Percentiles rank a stretch among this genome's conserved stretches.
Conservation (phyloP, 768 basidiomycete species). For the Chalciporus pseudorubinellus region DNA sequence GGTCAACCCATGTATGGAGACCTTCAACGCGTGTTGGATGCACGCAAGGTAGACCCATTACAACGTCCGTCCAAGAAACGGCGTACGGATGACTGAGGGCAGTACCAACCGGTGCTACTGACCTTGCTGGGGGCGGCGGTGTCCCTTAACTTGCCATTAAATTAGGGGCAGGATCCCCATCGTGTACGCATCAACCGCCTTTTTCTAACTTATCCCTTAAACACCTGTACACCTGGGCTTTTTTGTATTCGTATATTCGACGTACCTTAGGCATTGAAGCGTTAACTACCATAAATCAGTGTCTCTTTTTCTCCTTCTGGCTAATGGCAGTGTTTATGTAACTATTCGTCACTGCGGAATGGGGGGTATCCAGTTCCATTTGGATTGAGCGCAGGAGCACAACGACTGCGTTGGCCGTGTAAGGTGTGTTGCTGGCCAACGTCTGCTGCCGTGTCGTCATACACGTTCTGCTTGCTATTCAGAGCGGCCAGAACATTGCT, state of each 20-base stretch:
- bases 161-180: background rate
- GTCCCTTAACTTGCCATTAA: background rate
- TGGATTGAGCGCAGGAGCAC: conserved; percentile 38
- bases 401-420: conserved; percentile 39
- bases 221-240: background rate
- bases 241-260: conserved; percentile 1
- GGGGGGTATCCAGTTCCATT: conserved; percentile 26
- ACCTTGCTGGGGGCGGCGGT: background rate
- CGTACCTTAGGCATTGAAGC: background rate
- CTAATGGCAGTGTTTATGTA: too few relatives aligned
- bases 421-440: conserved; percentile 52
- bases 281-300: background rate
- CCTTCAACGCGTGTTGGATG: conserved; percentile 24
- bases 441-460: conserved; percentile 50
- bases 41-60: conserved; percentile 24
- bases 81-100: conserved; percentile 23
- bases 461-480: conserved; percentile 51
- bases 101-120: background rate
- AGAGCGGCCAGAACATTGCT: conserved; percentile 48
- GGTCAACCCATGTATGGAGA: conserved; percentile 32
- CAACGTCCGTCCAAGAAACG: conserved; percentile 30
- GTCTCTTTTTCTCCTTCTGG: too few relatives aligned
- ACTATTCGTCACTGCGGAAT: too few relatives aligned
- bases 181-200: background rate
- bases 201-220: conserved; percentile 19